phyloP scores from a whole-genome alignment of 2,329 filamentous ascomycete genomes.

The Penicillium psychrosexuale region DNA sequence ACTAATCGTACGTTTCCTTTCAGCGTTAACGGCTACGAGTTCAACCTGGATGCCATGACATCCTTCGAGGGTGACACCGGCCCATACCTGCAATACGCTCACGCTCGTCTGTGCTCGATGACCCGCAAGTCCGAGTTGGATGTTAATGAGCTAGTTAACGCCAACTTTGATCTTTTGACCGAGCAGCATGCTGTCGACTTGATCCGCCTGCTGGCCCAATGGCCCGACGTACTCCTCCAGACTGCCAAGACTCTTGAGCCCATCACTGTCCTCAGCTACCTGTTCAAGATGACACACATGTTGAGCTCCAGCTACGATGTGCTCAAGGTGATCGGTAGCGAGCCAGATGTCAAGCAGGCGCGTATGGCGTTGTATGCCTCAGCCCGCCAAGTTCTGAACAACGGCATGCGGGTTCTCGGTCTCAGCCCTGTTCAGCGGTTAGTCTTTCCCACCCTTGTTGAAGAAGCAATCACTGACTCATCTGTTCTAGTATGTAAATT shows the following conservation, averaged over 20 bases:
- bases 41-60: slow-evolving; percentile 64
- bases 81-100: slow-evolving; percentile 63
- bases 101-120: slow-evolving; percentile 59
- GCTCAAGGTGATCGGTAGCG: slow-evolving; percentile 60
- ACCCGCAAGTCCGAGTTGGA: slow-evolving; percentile 54
- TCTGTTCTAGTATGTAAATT: slow-evolving; percentile 28
- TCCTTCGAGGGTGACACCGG: slow-evolving; percentile 66
- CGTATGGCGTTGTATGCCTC: slow-evolving; percentile 61
- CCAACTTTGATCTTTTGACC: slow-evolving; percentile 59
- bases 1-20: slow-evolving; percentile 35
- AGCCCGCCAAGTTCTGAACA: slow-evolving; percentile 61
- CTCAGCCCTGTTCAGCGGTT: slow-evolving; percentile 62
- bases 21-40: slow-evolving; percentile 62
- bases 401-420: slow-evolving; percentile 64
- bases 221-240: slow-evolving; percentile 62
- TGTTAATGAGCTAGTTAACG: slow-evolving; percentile 49
- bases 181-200: slow-evolving; percentile 62
- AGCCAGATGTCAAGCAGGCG: slow-evolving; percentile 56
- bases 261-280: slow-evolving; percentile 62
- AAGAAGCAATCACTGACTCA: slow-evolving; percentile 9
- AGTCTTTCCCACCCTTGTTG: slow-evolving; percentile 8
- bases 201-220: slow-evolving; percentile 60
- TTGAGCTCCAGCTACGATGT: slow-evolving; percentile 62
- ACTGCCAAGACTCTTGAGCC: slow-evolving; percentile 66
- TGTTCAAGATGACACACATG: slow-evolving; percentile 65